Base-by-base conservation (phyloP, 805 yeast species). In the Jamesozyma lodderae region DNA sequence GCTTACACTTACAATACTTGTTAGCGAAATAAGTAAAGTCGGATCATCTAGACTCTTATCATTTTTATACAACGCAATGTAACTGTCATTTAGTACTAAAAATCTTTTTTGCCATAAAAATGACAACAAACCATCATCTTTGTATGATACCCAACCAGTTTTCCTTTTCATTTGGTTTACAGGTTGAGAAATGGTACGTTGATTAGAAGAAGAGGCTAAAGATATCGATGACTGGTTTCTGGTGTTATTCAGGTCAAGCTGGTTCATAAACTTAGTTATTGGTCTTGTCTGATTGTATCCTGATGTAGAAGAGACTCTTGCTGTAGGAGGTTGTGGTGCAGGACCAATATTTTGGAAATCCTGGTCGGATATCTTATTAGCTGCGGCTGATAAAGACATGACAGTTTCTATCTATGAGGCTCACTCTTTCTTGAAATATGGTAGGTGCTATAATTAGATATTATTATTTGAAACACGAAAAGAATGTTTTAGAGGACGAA, bases 61-160 rank as follows among this genome's bases (percentile, higher is more conserved):
- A 37, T 65, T 71, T 52, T 82, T 85, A 64, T 79, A 83, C 46
- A 90, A 75, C 40, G 79, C 81, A 41, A 90, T 62, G 32, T 79
- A 73, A 29, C 81, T 72, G 46, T 87, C 95, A 48, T 76, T 75
- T 35, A 90, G 66, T 5, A 84, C 81, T 64, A 90, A 66, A 59
- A 69, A 90, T 51, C 92, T 74, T 55, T 87, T 87, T 41, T 88
- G 87, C 98, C 98, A 90, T 48, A 94, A 68, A 57, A 88, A 87
- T 5, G 87, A 75, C 46, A 85, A 74, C 45, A 90, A 66, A 11
- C 96, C 96, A 51, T 90, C 96, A 51, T 90, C 97, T 59, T 85
- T 88, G 42, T 86, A 78, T 38, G 83, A 82, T 17, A 86, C 88
- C 94, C 95, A 88, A 0, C 96, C 96, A 4, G 52, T 44, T 31